A percentile compares a stretch with the other conserved stretches of the same genome.
Evolutionary conservation across 306 rosid species (phyloP).

Genomic region (Medicago arabica): DNA sequence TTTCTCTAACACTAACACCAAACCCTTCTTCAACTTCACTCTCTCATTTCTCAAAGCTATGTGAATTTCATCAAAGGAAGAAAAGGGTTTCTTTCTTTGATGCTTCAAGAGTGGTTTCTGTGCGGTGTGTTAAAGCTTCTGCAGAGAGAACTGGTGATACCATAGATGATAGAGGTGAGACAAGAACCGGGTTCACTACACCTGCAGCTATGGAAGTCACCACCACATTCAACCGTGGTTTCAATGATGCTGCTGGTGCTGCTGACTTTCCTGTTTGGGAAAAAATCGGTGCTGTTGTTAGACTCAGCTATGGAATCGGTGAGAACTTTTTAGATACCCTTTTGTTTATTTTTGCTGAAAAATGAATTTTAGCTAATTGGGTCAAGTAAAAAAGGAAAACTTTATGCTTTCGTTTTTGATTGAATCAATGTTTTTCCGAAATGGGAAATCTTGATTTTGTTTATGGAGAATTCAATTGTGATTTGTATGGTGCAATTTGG

Average conservation of each 20-base stretch:
- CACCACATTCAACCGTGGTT: conserved; percentile 65
- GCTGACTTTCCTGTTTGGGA: conserved; percentile 95
- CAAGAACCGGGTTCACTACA: conserved; percentile 60
- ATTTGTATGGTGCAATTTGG: conserved; percentile 23
- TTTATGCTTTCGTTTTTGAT: not conserved
- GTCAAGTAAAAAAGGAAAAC: not conserved
- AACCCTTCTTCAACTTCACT: conserved; percentile 50
- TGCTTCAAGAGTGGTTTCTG: conserved; percentile 40
- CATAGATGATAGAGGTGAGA: conserved; percentile 47
- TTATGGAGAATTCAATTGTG: not conserved
- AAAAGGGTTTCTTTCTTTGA: conserved; percentile 36
- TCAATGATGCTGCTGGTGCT: conserved; percentile 59
- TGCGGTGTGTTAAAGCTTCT: conserved; percentile 62
- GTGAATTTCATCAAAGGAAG: conserved; percentile 52
- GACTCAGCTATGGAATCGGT: conserved; percentile 96
- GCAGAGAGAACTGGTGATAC: conserved; percentile 69
- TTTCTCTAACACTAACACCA: conserved; percentile 46
- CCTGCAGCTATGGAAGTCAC: conserved; percentile 79
- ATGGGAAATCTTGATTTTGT: conserved; percentile 12
- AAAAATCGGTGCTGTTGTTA: conserved; percentile 85
- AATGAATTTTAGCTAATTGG: not conserved
- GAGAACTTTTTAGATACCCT: conserved; percentile 24
- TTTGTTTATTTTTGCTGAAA: conserved; percentile 16
- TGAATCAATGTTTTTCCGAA: conserved; percentile 18
- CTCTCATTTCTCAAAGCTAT: conserved; percentile 50